Evolutionary conservation across 2,329 filamentous ascomycete species (phyloP), one percentile per base, ranked within the genome.

Genomic region (Emergomyces orientalis): DNA sequence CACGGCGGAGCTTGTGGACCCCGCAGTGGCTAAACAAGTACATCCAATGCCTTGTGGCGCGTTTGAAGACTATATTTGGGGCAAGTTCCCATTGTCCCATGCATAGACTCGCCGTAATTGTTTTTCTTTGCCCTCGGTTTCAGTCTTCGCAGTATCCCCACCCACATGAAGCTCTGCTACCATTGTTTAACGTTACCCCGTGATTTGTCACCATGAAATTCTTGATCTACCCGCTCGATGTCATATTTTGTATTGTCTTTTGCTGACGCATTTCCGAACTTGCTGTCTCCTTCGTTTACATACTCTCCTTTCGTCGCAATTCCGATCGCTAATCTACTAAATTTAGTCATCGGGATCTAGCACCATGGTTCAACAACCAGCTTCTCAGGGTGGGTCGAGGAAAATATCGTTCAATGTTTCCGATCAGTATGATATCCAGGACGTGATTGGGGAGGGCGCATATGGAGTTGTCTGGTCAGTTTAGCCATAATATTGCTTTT

Each of bases 331-430:
- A 63, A 65, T 43, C n/a, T n/a, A 25, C 32, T 55, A 22, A 39
- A 57, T 54, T 27, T 41, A 60, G 59, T 30, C 32, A 17, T 60
- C 45, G 37, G 63, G 41, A 51, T 32, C 22, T 37, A 52, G 11
- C 65, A 68, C 54, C 30, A 79, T 80, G 78, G 76, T 75, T 65
- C 75, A 79, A 66, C 77, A 75, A 69, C 69, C 70, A 56, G 71
- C 77, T 65, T 75, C 77, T 71, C 85, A 75, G 61, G 80, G 78
- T 73, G 82, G 83, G 68, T 87, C 85, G 65, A 80, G 94, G 75
- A 99, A 97, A 85, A 99, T 99, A 76, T 97, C 92, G 63, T 99
- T 99, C 87, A 99, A 99, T 74, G 94, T 99, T 67, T 97, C 92
- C 73, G 94, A 99, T 78, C 94, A 99, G 78, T 99, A 99, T 76